A percentile compares a stretch with the other conserved stretches of the same genome.
Conservation (phyloP, 78 protist species). For the Cyanophora paradoxa region DNA sequence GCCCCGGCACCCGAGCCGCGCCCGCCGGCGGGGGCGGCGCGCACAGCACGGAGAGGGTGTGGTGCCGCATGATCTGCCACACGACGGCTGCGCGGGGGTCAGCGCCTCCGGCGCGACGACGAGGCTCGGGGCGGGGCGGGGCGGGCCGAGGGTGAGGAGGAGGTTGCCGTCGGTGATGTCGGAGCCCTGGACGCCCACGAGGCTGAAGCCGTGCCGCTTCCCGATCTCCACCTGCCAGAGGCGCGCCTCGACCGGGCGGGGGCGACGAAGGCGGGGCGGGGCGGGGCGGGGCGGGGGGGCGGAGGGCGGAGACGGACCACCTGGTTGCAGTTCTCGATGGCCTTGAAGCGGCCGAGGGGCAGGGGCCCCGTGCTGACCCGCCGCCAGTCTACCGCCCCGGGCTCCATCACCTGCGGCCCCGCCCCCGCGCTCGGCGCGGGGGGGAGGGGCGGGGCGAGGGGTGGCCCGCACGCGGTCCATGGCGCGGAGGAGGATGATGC, state of each 20-base stretch:
- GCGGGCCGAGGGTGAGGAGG: too few relatives aligned
- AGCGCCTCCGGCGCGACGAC: too few relatives aligned
- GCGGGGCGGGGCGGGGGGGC: too few relatives aligned
- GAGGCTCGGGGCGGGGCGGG: too few relatives aligned
- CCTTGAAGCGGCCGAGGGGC: slow-evolving; percentile 26
- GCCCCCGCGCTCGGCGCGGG: slow-evolving; percentile 54
- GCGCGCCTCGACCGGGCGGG: too few relatives aligned
- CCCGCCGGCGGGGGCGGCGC: too few relatives aligned
- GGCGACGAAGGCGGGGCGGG: too few relatives aligned
- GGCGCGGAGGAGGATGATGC: slow-evolving; percentile 71
- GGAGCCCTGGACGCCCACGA: slow-evolving; percentile 64
- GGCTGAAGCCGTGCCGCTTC: slow-evolving; percentile 36
- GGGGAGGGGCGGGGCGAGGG: slow-evolving; percentile 68
- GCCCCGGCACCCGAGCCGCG: too few relatives aligned
- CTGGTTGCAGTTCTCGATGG: slow-evolving; percentile 69
- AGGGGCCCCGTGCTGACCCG: slow-evolving; percentile 47
- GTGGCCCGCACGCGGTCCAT: slow-evolving; percentile 61
- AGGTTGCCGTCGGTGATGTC: slow-evolving; percentile 51
- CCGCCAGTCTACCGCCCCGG: slow-evolving; percentile 37
- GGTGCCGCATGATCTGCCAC: slow-evolving; percentile 33
- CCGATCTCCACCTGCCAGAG: slow-evolving; percentile 39
- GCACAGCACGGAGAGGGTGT: slow-evolving; percentile 6
- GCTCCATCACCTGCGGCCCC: slow-evolving; percentile 37
- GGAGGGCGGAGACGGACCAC: too few relatives aligned
- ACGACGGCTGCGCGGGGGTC: too few relatives aligned